Percentiles rank a stretch among this genome's conserved stretches.
These are phyloP conservation scores for Clarireedia monteithiana DNA, from an alignment of 2,329 filamentous ascomycete genomes.

Conservation along the genomic window DNA sequence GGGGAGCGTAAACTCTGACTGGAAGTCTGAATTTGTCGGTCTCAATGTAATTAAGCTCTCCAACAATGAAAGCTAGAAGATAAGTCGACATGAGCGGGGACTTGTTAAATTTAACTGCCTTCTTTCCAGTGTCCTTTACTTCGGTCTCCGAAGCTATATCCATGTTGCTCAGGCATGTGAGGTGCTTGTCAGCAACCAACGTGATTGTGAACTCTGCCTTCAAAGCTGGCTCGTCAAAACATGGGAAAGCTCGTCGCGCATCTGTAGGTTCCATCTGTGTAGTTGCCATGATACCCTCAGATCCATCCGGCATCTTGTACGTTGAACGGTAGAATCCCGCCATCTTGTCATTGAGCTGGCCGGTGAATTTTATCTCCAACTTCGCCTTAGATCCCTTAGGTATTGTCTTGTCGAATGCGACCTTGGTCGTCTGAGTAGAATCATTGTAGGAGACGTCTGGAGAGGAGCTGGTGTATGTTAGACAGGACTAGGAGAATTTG, in stretches of 20 bases:
- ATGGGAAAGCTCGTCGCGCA: slow-evolving; percentile 85
- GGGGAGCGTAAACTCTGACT: slow-evolving; percentile 87
- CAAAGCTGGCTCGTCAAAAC: slow-evolving; percentile 90
- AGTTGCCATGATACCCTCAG: slow-evolving; percentile 75
- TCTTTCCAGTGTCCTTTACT: slow-evolving; percentile 57
- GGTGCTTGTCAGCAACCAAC: slow-evolving; percentile 77
- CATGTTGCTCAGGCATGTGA: slow-evolving; percentile 97
- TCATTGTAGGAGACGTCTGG: slow-evolving; percentile 68
- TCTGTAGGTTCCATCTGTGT: slow-evolving; percentile 97
- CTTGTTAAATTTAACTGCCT: slow-evolving; percentile 85
- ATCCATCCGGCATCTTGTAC: slow-evolving; percentile 76
- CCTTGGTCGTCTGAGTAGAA: slow-evolving; percentile 71
- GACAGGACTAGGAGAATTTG: slow-evolving; percentile 11
- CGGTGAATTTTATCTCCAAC: slow-evolving; percentile 70
- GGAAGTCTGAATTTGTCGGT: slow-evolving; percentile 86
- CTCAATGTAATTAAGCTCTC: slow-evolving; percentile 90
- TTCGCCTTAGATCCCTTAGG: slow-evolving; percentile 69
- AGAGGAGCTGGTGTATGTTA: slow-evolving; percentile 44
- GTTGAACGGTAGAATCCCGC: slow-evolving; percentile 95
- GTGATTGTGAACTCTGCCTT: slow-evolving; percentile 92
- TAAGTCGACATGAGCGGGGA: slow-evolving; percentile 96
- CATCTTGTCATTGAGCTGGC: slow-evolving; percentile 86
- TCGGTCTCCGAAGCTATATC: slow-evolving; percentile 76
- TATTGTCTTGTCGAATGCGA: slow-evolving; percentile 69
- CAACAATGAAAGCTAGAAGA: slow-evolving; percentile 86